Evolutionary conservation across 2,329 filamentous ascomycete species (phyloP).

Genomic region (Cryphonectria carpinicola): DNA sequence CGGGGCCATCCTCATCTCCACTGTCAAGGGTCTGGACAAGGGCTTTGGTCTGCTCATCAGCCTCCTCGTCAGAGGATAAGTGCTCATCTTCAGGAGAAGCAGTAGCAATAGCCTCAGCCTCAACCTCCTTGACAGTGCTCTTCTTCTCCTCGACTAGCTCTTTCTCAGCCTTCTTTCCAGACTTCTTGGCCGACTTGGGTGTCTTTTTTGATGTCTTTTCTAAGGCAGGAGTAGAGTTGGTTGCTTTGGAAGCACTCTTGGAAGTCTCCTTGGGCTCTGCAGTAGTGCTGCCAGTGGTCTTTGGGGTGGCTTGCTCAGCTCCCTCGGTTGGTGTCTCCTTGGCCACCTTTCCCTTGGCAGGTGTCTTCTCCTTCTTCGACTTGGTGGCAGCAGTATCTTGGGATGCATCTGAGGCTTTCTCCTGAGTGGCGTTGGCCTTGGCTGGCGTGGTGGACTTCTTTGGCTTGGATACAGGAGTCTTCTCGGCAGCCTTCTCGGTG

Average conservation of each 20-base stretch:
- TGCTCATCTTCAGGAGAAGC: slow-evolving; percentile 17
- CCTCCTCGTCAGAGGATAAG: slow-evolving; percentile 23
- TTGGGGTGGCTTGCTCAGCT: slow-evolving; percentile 12
- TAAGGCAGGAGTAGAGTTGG: slow-evolving; percentile 10
- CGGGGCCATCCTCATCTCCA: slow-evolving; percentile 28
- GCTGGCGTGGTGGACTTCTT: slow-evolving; percentile 25
- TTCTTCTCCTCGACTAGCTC: slow-evolving; percentile 44
- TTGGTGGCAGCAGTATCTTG: slow-evolving; percentile 21
- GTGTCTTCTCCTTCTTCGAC: slow-evolving; percentile 27
- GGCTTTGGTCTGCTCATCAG: slow-evolving; percentile 28
- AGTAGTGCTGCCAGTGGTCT: slow-evolving; percentile 14
- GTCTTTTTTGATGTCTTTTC: slow-evolving; percentile 2
- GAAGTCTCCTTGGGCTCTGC: slow-evolving; percentile 4
- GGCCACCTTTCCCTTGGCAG: slow-evolving; percentile 20
- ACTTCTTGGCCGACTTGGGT: slow-evolving; percentile 23
- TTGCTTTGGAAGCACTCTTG: slow-evolving; percentile 17
- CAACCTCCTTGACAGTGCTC: slow-evolving; percentile 41
- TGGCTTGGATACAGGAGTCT: slow-evolving; percentile 8
- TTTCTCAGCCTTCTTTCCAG: slow-evolving; percentile 26
- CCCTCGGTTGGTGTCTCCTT: slow-evolving; percentile 15
- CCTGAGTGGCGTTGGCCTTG: slow-evolving; percentile 17
- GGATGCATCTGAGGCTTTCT: neutral
- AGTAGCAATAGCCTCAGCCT: slow-evolving; percentile 11
- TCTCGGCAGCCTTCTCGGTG: neutral
- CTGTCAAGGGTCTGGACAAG: slow-evolving; percentile 29